Percentiles rank a stretch among this genome's conserved stretches.
Evolutionary conservation across 1,139 yeast genomes (phyloP).

Genomic region (Komagataea norvegica): DNA sequence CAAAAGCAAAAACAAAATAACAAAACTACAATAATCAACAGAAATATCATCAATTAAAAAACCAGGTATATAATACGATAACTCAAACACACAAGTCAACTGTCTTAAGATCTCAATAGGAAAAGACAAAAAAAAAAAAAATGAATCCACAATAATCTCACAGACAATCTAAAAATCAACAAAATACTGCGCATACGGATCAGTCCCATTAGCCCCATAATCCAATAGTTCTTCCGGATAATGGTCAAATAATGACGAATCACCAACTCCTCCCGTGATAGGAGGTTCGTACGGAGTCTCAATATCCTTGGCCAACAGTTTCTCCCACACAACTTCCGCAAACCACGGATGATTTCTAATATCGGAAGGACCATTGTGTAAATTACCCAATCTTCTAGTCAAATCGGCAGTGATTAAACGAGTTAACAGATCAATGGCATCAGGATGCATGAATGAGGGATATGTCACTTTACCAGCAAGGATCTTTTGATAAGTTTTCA

Average conservation of each 20-base stretch:
- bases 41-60: background rate
- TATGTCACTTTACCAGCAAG: constrained; percentile 81
- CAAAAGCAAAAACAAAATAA: background rate
- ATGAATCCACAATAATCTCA: background rate
- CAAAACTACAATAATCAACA: background rate
- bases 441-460: constrained; percentile 87
- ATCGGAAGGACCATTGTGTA: constrained; percentile 87
- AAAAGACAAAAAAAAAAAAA: background rate
- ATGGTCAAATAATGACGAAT: constrained; percentile 86
- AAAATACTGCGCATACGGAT: constrained; percentile 76
- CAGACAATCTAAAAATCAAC: constrained; percentile 52
- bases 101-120: too few relatives aligned
- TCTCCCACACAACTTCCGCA: constrained; percentile 93
- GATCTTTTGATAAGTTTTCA: constrained; percentile 95
- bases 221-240: constrained; percentile 93
- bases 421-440: constrained; percentile 76
- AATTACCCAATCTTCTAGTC: constrained; percentile 85
- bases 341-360: constrained; percentile 94
- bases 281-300: constrained; percentile 99
- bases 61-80: background rate
- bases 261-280: constrained; percentile 94
- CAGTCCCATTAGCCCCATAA: constrained; percentile 79
- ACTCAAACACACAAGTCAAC: too few relatives aligned
- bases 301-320: constrained; percentile 79
- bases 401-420: constrained; percentile 85